Base-by-base conservation (phyloP, 1,284 basidiomycete genomes). In the Gymnopus androsaceus region DNA sequence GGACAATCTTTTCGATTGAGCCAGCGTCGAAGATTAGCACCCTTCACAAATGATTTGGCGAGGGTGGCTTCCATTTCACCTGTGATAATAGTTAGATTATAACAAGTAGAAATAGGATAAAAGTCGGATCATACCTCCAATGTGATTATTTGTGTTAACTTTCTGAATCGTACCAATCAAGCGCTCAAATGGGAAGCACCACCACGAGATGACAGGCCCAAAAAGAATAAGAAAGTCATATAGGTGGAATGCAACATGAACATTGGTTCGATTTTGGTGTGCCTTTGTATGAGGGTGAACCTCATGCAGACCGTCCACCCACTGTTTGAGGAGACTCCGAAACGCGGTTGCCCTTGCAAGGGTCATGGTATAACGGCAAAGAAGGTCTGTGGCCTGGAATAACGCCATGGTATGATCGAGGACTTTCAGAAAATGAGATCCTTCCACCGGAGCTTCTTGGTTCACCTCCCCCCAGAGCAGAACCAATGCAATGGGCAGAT, bases 41-140 rank as follows among this genome's bases (percentile, higher is more conserved):
- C n/a, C n/a, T n/a, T n/a, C n/a, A n/a, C 42, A n/a, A 55, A 57
- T n/a, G 65, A 59, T 11, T 55, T 38, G n/a, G 57, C 11, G 9
- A 66, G 50, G 1, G 63, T 65, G 1, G 27, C 23, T 41, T 53
- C 37, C 4, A 51, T 55, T n/a, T 65, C 68, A 1, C 55, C 59
- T 38, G 49, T 1, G 68, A 63, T 54, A 73, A 71, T 52, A 72
- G 70, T 21, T 8, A 72, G 73, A 71, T n/a, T n/a, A 72, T 72
- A 74, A 1, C 65, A 68, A 3, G 60, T n/a, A 56, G 8, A 69
- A n/a, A n/a, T n/a, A n/a, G n/a, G n/a, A 61, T 17, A 72, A 72
- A 2, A 72, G 71, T 59, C 70, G 75, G n/a, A n/a, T n/a, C n/a
- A n/a, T n/a, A n/a, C n/a, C n/a, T n/a, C n/a, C n/a, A n/a, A n/a